Base-by-base conservation (phyloP, 2,329 filamentous ascomycete genomes). In the Pseudocercospora musae region DNA sequence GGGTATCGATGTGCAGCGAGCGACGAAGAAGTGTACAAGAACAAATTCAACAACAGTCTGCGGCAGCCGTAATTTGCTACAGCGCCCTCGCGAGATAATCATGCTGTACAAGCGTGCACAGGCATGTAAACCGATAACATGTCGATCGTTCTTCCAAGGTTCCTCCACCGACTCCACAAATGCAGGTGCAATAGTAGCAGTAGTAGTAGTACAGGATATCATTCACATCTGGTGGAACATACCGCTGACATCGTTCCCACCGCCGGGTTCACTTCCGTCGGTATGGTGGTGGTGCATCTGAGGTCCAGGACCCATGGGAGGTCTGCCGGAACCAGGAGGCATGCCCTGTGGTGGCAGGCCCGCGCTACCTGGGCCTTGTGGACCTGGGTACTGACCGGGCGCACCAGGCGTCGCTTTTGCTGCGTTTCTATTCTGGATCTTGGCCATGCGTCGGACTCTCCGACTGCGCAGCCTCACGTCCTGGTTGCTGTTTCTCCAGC, bases 401-500 rank as follows among this genome's bases (percentile, higher is more conserved):
- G 63, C 57, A 25, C 63, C 66, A 25, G 72, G 63, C 27, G 65
- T 46, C 58, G 64, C 60, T 40, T 68, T 68, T 31, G 68, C 62
- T 48, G 67, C 63, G 66, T 73, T 74, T 55, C 94, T 87, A 73
- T 86, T 93, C 79, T 89, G 95, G 79, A 97, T 91, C 83, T 99
- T 99, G 60, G 93, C 93, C 91, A 96, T 95, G 68, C 95, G 87
- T 69, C 95, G 88, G 61, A 99, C 95, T 71, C 95, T 85, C 76
- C 95, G 85, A 78, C 94, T 98, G 74, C 95, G 87, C 73, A 98
- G 82, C 69, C 93, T 86, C 55, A 92, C 91, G 72, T 99, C 95
- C 79, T 96, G 92, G 79, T 98, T 98, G 84, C 94, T 98, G 81
- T 99, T 99, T 66, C 95, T 86, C 95, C 95, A 98, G 80, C 93